These are phyloP conservation scores for Reutealis trisperma DNA, from an alignment of 345 rosid genomes.

Conservation along the genomic window DNA sequence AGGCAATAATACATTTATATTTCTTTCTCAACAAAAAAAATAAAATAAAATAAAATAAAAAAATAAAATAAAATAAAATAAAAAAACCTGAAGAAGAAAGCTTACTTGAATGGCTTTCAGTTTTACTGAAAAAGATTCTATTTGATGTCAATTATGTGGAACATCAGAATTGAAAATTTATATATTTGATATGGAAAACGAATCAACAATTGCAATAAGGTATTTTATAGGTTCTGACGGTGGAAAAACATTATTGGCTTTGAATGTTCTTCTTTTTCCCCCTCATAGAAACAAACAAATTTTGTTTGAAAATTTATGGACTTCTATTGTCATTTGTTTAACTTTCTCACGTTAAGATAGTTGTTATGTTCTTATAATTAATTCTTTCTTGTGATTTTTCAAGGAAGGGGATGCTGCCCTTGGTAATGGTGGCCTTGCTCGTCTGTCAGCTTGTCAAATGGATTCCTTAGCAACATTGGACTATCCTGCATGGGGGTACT, in stretches of 20 bases:
- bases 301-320: no score
- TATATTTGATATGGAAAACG: not conserved
- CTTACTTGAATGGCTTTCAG: not conserved
- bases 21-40: not conserved
- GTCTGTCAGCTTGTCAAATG: slow-evolving; percentile 57
- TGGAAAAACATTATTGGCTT: not conserved
- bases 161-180: not conserved
- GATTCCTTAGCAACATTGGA: slow-evolving; percentile 57
- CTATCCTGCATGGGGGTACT: slow-evolving; percentile 56
- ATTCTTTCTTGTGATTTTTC: slow-evolving; percentile 16
- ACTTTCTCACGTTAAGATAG: not conserved
- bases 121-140: not conserved
- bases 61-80: no score
- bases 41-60: no score
- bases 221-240: not conserved
- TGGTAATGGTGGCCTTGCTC: slow-evolving; percentile 61
- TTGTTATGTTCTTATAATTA: not conserved
- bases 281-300: not conserved
- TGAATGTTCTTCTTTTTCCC: not conserved
- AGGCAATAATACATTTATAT: not conserved
- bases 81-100: not conserved
- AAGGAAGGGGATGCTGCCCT: slow-evolving; percentile 61
- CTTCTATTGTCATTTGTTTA: not conserved
- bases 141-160: not conserved
- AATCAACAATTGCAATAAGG: not conserved